Base-by-base conservation (phyloP, 371 early-diverging fungal species). In the Actinomucor elegans region DNA sequence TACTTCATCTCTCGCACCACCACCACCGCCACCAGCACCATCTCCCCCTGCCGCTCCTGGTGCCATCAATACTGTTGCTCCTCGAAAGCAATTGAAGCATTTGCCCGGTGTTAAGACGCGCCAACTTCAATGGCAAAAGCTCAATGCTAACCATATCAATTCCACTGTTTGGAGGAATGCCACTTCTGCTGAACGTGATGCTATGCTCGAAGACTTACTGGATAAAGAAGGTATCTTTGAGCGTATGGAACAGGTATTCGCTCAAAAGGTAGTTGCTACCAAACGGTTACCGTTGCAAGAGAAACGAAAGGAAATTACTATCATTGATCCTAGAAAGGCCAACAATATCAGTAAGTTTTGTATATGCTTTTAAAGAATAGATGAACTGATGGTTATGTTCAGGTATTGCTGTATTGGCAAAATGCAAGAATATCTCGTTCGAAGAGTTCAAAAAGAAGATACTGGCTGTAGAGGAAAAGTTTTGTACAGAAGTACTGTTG, bases 41-140 rank as follows among this genome's bases (percentile, higher is more conserved):
- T 60, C 63, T 1, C 51, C 51, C 0, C 52, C 61, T 1, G 44
- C 50, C 0, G 23, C 53, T 21, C 34, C 52, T 4, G 50, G 42
- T 1, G 28, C 42, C 12, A 28, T 47, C 5, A 53, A 20, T 15
- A 15, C 52, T 2, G 14, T 26, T 17, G 21, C 53, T 9, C 49
- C 54, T 36, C 77, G 86, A 59, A 89, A 88, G 62, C 73, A 79
- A 40, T 75, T 87, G n/a, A 71, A 74, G 32, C 83, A 83, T 34
- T 57, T 77, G 37, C 83, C 91, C 6, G 81, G 69, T 28, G 81
- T 85, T 48, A 91, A 91, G 63, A 82, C 92, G 14, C 90, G 90
- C 55, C 83, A 84, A 38, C 52, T 93, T 8, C 91, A 93, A 66
- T 92, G 93, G 93, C 91, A 91, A 67, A 93, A 93, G 48, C 60